A percentile compares a stretch with the other conserved stretches of the same genome.
Conservation (phyloP, 2,329 filamentous ascomycete genomes). For the Fusarium sterilihyphosum region DNA sequence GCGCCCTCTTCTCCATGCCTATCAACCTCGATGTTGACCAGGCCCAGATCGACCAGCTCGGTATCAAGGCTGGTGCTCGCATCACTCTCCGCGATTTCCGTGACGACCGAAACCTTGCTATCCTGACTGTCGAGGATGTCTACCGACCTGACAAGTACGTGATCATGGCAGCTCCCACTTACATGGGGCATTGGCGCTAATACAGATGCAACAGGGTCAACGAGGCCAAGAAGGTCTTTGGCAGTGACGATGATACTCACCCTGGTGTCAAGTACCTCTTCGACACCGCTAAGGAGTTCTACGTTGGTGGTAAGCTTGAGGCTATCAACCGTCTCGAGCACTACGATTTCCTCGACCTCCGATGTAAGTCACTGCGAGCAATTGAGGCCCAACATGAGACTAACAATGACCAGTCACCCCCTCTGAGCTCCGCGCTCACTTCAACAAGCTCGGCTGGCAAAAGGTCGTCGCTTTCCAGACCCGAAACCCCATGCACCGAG, state of each 20-base stretch:
- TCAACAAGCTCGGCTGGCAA: conserved; percentile 99
- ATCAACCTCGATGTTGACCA: conserved; percentile 90
- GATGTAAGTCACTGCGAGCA: conserved; percentile 69
- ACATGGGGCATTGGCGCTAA: conserved; percentile 27
- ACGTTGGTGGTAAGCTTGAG: conserved; percentile 95
- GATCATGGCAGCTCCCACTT: background rate
- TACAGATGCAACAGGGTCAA: conserved; percentile 67
- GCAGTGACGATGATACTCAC: conserved; percentile 87
- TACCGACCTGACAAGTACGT: conserved; percentile 94
- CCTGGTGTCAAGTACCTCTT: conserved; percentile 92
- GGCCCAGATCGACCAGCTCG: conserved; percentile 76
- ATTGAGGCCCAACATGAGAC: background rate
- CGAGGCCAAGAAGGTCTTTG: conserved; percentile 95
- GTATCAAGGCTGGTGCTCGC: conserved; percentile 81
- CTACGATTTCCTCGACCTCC: conserved; percentile 97
- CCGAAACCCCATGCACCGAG: conserved; percentile 98
- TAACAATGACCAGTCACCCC: conserved; percentile 74
- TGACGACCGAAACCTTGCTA: conserved; percentile 95
- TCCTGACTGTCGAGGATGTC: conserved; percentile 93
- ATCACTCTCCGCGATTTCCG: conserved; percentile 93
- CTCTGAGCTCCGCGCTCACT: conserved; percentile 92
- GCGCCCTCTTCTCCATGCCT: conserved; percentile 94
- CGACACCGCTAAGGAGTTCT: conserved; percentile 83
- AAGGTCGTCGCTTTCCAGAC: conserved; percentile 99
- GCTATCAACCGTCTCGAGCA: conserved; percentile 95